Conservation (phyloP, 2,329 filamentous ascomycete species). For the Botrytis tulipae region DNA sequence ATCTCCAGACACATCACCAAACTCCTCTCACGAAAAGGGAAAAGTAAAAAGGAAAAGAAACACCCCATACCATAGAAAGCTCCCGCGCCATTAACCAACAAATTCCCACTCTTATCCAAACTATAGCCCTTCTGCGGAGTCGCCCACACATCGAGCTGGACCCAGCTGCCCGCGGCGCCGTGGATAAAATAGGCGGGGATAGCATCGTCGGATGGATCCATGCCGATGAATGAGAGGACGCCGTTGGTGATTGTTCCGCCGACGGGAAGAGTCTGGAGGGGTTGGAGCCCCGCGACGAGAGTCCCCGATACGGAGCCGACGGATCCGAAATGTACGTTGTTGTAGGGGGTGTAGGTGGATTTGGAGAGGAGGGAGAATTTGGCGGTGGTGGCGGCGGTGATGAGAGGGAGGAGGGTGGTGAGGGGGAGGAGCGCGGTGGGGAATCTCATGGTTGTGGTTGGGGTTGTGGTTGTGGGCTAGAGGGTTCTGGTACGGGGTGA, state of each 20-base stretch:
- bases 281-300: not conserved
- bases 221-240: not conserved
- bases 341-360: constrained; percentile 1
- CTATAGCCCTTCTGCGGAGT: constrained; percentile 1
- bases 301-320: not conserved
- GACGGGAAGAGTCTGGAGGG: not conserved
- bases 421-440: not conserved
- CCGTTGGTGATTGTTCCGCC: constrained; percentile 2
- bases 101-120: not conserved
- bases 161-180: not conserved
- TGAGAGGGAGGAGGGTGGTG: not conserved
- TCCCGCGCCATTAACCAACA: not conserved
- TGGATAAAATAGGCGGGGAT: constrained; percentile 1
- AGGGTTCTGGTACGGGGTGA: not conserved
- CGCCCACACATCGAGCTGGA: not conserved
- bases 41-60: no score
- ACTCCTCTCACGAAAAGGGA: not conserved
- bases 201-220: not conserved
- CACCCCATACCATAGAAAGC: not conserved
- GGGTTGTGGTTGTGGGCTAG: not conserved
- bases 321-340: not conserved
- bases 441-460: not conserved
- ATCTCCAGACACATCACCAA: not conserved
- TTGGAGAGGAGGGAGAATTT: constrained; percentile 6
- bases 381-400: not conserved